Conservation (phyloP, 2,329 filamentous ascomycete genomes). For the Ustulina deusta region DNA sequence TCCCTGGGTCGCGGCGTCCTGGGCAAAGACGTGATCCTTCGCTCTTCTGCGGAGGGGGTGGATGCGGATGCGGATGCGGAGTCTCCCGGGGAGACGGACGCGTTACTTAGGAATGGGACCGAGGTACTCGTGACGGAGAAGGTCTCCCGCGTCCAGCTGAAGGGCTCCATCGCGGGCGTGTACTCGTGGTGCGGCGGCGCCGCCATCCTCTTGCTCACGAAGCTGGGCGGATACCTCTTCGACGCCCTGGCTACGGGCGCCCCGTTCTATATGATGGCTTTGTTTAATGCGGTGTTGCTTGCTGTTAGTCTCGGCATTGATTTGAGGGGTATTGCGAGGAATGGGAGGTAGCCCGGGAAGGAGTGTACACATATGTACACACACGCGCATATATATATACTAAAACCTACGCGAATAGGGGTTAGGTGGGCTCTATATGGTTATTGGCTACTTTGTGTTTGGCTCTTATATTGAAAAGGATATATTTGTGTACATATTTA, state of each 20-base stretch:
- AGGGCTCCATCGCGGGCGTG: constrained; percentile 93
- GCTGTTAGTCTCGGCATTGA: constrained; percentile 66
- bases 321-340: constrained; percentile 46
- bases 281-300: constrained; percentile 82
- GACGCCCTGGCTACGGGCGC: constrained; percentile 79
- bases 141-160: constrained; percentile 71
- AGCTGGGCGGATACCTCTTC: constrained; percentile 88
- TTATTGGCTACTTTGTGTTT: not conserved
- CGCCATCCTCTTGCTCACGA: constrained; percentile 91
- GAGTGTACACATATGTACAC: not conserved
- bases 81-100: constrained; percentile 52
- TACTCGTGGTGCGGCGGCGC: constrained; percentile 92
- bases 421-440: not conserved
- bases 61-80: constrained; percentile 23
- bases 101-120: constrained; percentile 49
- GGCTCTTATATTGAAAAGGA: not conserved
- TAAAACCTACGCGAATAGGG: not conserved
- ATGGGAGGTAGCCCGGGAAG: not conserved
- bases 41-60: not conserved
- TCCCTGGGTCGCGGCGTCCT: constrained; percentile 86
- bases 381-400: not conserved
- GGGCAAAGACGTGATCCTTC: constrained; percentile 56
- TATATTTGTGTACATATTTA: not conserved
- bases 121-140: constrained; percentile 6
- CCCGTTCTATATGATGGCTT: constrained; percentile 94